phyloP scores from a whole-genome alignment of 78 protist species.

The Anaeramoeba flamelloides region DNA sequence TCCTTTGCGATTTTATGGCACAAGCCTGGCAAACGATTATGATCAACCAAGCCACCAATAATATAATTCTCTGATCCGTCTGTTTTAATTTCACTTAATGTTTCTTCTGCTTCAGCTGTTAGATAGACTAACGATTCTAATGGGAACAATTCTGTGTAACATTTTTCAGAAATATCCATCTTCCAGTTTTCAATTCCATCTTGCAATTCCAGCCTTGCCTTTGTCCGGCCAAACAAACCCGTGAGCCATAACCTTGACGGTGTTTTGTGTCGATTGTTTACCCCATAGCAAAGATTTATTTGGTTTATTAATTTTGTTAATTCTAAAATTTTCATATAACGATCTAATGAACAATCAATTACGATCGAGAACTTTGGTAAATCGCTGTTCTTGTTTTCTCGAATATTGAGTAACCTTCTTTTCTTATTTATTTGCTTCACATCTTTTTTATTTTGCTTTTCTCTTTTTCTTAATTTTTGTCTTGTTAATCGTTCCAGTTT shows the following conservation, averaged over 20 bases:
- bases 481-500: too few species aligned
- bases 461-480: too few species aligned
- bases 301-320: not conserved
- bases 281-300: not conserved
- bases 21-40: not conserved
- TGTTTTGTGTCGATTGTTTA: not conserved
- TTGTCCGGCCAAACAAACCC: not conserved
- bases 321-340: not conserved
- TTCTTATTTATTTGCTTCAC: too few species aligned
- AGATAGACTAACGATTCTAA: not conserved
- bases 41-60: slow-evolving; percentile 1
- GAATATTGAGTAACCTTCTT: too few species aligned
- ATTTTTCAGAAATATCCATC: not conserved
- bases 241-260: not conserved
- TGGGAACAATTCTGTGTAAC: not conserved
- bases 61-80: not conserved
- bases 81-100: not conserved
- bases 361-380: not conserved
- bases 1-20: not conserved
- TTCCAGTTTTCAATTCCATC: not conserved
- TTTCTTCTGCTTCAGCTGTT: not conserved
- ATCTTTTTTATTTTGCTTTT: too few species aligned
- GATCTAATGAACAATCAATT: not conserved
- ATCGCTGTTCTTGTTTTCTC: too few species aligned
- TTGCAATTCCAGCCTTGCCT: not conserved